Conservation (phyloP, 495 filamentous ascomycete genomes). For the Penicillium turbatum region DNA sequence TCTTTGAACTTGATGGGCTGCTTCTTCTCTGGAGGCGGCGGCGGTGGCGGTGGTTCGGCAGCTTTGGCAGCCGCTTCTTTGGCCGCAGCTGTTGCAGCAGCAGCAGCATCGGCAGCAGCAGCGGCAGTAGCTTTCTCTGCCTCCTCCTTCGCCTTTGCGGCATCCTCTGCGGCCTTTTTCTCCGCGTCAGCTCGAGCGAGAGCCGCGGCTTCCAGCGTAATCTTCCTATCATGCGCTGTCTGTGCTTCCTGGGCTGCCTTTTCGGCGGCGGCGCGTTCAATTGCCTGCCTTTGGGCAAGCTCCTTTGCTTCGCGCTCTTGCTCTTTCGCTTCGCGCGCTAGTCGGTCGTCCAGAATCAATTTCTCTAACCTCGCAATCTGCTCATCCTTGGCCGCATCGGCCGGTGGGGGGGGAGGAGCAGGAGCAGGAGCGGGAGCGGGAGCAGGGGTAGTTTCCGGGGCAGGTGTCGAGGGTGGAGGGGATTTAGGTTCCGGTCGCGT, state of each 20-base stretch:
- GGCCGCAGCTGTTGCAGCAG: constrained; percentile 11
- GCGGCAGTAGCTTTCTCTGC: constrained; percentile 24
- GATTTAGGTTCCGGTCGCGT: constrained; percentile 26
- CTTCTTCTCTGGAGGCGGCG: constrained; percentile 47
- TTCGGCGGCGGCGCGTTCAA: constrained; percentile 49
- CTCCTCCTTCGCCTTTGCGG: constrained; percentile 27
- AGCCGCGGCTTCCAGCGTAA: constrained; percentile 38
- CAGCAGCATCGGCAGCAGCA: constrained; percentile 4
- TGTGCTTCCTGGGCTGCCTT: constrained; percentile 48
- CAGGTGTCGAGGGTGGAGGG: constrained; percentile 18
- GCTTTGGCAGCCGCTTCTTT: constrained; percentile 15
- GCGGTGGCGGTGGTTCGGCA: constrained; percentile 27
- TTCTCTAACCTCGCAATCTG: constrained; percentile 51
- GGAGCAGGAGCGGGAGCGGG: constrained; percentile 15
- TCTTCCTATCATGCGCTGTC: constrained; percentile 40
- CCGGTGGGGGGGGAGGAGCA: constrained; percentile 16
- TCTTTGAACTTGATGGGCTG: constrained; percentile 80
- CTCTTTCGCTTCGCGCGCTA: constrained; percentile 42
- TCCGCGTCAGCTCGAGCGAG: constrained; percentile 40
- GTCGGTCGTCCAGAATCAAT: constrained; percentile 48
- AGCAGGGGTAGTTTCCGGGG: constrained; percentile 8
- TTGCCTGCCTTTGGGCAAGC: constrained; percentile 33
- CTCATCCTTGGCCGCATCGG: constrained; percentile 44
- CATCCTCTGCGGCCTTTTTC: constrained; percentile 21
- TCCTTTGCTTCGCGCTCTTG: constrained; percentile 45